Evolutionary conservation across 108 stramenopile species (phyloP).

Genomic region (Phaeodactylum tricornutum): DNA sequence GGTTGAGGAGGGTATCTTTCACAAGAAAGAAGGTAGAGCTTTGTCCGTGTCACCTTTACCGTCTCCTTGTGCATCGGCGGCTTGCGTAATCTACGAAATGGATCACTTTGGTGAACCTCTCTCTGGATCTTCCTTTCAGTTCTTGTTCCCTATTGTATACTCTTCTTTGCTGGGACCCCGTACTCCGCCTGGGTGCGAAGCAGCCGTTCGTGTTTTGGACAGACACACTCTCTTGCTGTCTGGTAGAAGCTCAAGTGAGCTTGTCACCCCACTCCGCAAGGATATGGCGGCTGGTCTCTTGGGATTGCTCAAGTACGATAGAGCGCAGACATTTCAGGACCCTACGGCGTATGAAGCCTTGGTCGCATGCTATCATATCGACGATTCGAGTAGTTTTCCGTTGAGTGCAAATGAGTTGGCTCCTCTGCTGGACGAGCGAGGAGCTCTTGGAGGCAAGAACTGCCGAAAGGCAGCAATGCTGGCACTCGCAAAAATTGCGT

Average conservation of each 20-base stretch:
- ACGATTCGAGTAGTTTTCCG: constrained; percentile 15
- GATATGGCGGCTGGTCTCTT: constrained; percentile 68
- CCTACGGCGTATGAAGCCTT: constrained; percentile 72
- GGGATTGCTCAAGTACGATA: constrained; percentile 68
- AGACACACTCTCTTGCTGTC: constrained; percentile 54
- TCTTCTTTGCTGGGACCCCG: constrained; percentile 73
- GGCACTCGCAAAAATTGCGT: constrained; percentile 51
- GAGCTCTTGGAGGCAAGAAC: constrained; percentile 61
- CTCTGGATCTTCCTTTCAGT: constrained; percentile 69
- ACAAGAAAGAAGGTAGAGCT: no score
- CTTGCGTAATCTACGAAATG: constrained; percentile 64
- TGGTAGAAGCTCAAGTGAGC: constrained; percentile 38
- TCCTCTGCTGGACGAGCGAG: constrained; percentile 65
- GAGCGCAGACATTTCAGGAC: constrained; percentile 66
- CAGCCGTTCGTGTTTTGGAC: constrained; percentile 59
- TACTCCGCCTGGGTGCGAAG: constrained; percentile 74
- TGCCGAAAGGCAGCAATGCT: constrained; percentile 68
- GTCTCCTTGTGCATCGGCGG: constrained; percentile 66
- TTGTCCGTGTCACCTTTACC: constrained; percentile 35
- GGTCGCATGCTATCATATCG: constrained; percentile 51
- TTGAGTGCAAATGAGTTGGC: constrained; percentile 61
- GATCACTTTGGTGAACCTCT: constrained; percentile 67
- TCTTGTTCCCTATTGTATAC: constrained; percentile 71
- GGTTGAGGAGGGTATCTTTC: neutral
- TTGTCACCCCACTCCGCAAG: constrained; percentile 42